Evolutionary conservation across 768 basidiomycete genomes (phyloP).

Genomic region (Udeniomyces megalosporus): DNA sequence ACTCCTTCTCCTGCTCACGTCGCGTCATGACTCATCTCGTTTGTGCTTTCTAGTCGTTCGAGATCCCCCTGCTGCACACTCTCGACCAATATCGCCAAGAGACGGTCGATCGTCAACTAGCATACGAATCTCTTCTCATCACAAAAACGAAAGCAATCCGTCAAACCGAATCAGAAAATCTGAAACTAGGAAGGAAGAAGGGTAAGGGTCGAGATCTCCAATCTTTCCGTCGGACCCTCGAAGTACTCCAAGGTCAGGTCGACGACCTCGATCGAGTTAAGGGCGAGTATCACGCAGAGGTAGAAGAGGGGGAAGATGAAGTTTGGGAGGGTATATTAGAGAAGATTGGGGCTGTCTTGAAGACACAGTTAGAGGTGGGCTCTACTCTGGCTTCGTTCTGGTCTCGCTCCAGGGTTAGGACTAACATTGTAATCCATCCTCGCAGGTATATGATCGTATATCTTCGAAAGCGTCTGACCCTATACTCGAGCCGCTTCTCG

Average conservation of each 20-base stretch:
- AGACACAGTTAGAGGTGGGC: slow-evolving; percentile 75
- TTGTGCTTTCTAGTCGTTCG: slow-evolving; percentile 46
- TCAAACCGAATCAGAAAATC: slow-evolving; percentile 64
- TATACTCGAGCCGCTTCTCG: slow-evolving; percentile 75
- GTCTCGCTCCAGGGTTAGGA: slow-evolving; percentile 14
- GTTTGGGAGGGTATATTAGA: slow-evolving; percentile 84
- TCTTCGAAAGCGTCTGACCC: slow-evolving; percentile 45
- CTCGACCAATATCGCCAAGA: slow-evolving; percentile 60
- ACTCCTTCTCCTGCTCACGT: background rate
- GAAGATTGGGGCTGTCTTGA: slow-evolving; percentile 72
- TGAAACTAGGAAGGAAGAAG: slow-evolving; percentile 36
- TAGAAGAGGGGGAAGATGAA: slow-evolving; percentile 81
- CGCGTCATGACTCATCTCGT: too few species aligned
- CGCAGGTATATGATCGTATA: slow-evolving; percentile 23
- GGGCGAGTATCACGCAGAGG: slow-evolving; percentile 33
- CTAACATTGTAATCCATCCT: slow-evolving; percentile 29
- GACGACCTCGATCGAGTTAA: slow-evolving; percentile 82
- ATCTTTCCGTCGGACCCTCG: slow-evolving; percentile 14
- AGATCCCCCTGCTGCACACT: slow-evolving; percentile 72
- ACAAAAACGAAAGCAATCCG: slow-evolving; percentile 74
- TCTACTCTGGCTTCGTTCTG: slow-evolving; percentile 9
- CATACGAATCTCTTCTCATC: slow-evolving; percentile 49
- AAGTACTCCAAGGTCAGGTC: slow-evolving; percentile 25
- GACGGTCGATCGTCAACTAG: slow-evolving; percentile 41
- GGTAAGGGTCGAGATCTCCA: slow-evolving; percentile 53